Percentiles rank a stretch among this genome's conserved stretches.
Conservation (phyloP, 1,284 basidiomycete species). For the Hymenochaete sp. region DNA sequence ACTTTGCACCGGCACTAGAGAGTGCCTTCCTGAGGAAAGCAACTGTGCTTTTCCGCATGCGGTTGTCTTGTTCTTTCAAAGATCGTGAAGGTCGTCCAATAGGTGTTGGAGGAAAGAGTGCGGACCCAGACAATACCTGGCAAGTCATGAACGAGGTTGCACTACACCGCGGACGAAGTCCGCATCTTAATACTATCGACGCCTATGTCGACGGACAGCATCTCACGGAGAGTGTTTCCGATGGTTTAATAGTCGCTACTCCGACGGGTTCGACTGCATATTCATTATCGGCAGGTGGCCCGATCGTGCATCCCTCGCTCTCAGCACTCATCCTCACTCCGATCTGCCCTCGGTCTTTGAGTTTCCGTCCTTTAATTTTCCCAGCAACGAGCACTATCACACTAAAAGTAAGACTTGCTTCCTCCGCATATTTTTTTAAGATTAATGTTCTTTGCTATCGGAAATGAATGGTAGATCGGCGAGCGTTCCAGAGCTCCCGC, state of each 20-base stretch:
- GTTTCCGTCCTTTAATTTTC: conserved; percentile 87
- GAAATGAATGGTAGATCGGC: conserved; percentile 83
- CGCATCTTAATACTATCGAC: conserved; percentile 91
- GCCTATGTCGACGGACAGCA: conserved; percentile 94
- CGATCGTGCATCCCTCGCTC: conserved; percentile 91
- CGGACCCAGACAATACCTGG: conserved; percentile 34
- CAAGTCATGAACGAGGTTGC: conserved; percentile 98
- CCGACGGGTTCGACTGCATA: conserved; percentile 97
- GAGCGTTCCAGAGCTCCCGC: conserved; percentile 78
- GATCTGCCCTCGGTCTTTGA: conserved; percentile 89
- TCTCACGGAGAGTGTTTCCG: conserved; percentile 91
- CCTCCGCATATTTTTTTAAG: no score
- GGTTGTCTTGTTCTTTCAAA: conserved; percentile 73
- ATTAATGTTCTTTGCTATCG: no score
- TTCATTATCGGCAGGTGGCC: conserved; percentile 91
- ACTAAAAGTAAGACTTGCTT: no score
- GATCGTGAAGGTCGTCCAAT: conserved; percentile 52
- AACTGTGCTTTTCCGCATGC: conserved; percentile 81
- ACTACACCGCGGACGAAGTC: conserved; percentile 84
- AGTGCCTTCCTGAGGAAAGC: conserved; percentile 68
- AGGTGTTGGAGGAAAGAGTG: conserved; percentile 42
- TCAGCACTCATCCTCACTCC: conserved; percentile 89
- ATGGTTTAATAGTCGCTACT: conserved; percentile 91
- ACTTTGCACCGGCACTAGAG: conserved; percentile 71
- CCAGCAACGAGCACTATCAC: no score